Percentiles rank a stretch among this genome's conserved stretches.
Conservation (phyloP, 2,329 filamentous ascomycete genomes). For the Ascosphaera apis region DNA sequence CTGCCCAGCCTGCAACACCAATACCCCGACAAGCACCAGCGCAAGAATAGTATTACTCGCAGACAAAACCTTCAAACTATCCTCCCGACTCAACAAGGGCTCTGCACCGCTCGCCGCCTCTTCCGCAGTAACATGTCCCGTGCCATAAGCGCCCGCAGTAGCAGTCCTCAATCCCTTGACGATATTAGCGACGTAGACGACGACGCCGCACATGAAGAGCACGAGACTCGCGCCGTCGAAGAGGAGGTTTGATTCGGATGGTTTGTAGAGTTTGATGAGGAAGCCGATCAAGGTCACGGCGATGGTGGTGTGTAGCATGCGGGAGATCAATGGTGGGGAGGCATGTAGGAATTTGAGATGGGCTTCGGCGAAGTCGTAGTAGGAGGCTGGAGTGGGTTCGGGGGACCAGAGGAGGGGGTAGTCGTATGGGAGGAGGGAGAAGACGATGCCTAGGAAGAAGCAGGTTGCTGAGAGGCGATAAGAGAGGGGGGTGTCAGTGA, state of each 20-base stretch:
- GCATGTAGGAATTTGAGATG: slow-evolving; percentile 83
- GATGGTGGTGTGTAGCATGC: slow-evolving; percentile 85
- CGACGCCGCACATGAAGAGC: slow-evolving; percentile 62
- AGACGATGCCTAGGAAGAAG: slow-evolving; percentile 96
- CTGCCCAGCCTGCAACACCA: slow-evolving; percentile 86
- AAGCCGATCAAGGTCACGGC: slow-evolving; percentile 72
- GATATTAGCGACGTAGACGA: slow-evolving; percentile 89
- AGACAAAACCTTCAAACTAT: slow-evolving; percentile 71
- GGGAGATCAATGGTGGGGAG: slow-evolving; percentile 73
- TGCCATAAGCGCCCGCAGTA: slow-evolving; percentile 43
- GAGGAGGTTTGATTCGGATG: slow-evolving; percentile 81
- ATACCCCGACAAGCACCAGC: slow-evolving; percentile 69
- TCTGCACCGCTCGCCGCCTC: slow-evolving; percentile 30
- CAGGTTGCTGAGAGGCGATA: slow-evolving; percentile 44
- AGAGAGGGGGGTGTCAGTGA: slow-evolving; percentile 1
- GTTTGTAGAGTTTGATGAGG: slow-evolving; percentile 83
- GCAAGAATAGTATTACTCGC: slow-evolving; percentile 94
- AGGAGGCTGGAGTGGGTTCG: slow-evolving; percentile 24
- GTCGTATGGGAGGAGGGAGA: slow-evolving; percentile 83
- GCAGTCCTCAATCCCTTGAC: slow-evolving; percentile 81
- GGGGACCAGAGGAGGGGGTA: slow-evolving; percentile 26
- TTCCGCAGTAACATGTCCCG: slow-evolving; percentile 12
- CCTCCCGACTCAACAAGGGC: slow-evolving; percentile 56
- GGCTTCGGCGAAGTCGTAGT: slow-evolving; percentile 66
- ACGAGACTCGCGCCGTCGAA: slow-evolving; percentile 60